These are phyloP conservation scores for Acacia confusa DNA, from an alignment of 306 rosid genomes.

Conservation along the genomic window DNA sequence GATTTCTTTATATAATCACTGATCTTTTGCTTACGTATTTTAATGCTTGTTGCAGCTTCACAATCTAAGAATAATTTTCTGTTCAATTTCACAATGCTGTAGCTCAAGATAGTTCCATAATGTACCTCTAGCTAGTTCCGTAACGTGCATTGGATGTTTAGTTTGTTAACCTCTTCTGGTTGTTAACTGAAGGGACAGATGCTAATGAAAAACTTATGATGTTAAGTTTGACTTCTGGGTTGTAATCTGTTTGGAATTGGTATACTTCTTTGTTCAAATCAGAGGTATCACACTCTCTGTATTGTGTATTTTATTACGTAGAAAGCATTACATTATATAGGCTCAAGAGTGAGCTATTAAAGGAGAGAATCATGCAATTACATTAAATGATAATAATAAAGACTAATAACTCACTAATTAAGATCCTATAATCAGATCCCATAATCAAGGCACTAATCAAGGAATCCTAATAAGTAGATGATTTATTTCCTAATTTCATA, in stretches of 20 bases:
- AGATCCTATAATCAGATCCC: too few species aligned
- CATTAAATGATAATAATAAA: too few species aligned
- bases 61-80: not conserved
- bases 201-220: not conserved
- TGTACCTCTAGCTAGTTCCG: not conserved
- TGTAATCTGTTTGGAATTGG: not conserved
- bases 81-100: not conserved
- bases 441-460: too few species aligned
- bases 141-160: not conserved
- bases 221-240: not conserved
- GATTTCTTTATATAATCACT: not conserved
- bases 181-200: not conserved
- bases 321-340: too few species aligned
- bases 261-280: too few species aligned
- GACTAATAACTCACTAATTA: too few species aligned
- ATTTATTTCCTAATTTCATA: too few species aligned
- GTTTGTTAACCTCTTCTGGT: not conserved
- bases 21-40: not conserved
- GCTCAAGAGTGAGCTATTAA: too few species aligned
- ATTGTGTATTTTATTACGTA: too few species aligned
- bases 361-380: too few species aligned
- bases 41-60: conserved; percentile 13
- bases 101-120: not conserved
- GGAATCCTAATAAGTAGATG: too few species aligned
- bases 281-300: too few species aligned